Evolutionary conservation across 192 early-diverging fungal species (phyloP), one percentile per base, ranked within the genome.

Genomic region (Phlyctochytrium arcticum): DNA sequence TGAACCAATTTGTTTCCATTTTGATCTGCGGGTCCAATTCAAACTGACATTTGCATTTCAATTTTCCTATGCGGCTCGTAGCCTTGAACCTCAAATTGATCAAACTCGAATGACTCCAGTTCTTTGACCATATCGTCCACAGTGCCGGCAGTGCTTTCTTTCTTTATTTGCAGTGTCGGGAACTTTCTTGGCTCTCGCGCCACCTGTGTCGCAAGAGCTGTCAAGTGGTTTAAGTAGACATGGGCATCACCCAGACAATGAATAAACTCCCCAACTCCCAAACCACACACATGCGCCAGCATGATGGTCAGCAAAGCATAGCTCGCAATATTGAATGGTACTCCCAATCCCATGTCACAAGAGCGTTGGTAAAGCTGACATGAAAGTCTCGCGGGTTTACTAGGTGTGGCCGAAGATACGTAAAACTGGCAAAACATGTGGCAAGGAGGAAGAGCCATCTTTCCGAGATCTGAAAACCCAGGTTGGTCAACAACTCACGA

Each of bases 241-340:
- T 99, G 96, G 3, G 95, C 83, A 60, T 99, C 96, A 29, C 96
- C 96, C 86, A 99, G 89, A 15, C 87, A 88, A 62, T 97, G 92
- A 23, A 95, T 85, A 68, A 99, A 91, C 65, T 86, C 83, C 3
- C 91, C 92, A 5, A 92, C 89, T 36, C 83, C 74, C 31, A 90
- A 68, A 5, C 89, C 90, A 2, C 90, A 92, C 5, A 95, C 87
- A 57, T 94, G 85, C 0, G 95, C 94, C 57, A 99, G 83, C 75
- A 99, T 81, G 47, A 88, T 77, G 9, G 93, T 96, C 10, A 99
- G 78, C 8, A 99, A 65, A 1, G 95, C 90, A 67, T 99, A 99
- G 24, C 91, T 93, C 4, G 96, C 92, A 75, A 99, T 97, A 69
- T 99, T 99, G 72, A 99, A 99, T 1, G 96, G 96, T 0, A 99